These are phyloP conservation scores for Rhazya stricta DNA, from an alignment of 257 asterid species.

Conservation along the genomic window DNA sequence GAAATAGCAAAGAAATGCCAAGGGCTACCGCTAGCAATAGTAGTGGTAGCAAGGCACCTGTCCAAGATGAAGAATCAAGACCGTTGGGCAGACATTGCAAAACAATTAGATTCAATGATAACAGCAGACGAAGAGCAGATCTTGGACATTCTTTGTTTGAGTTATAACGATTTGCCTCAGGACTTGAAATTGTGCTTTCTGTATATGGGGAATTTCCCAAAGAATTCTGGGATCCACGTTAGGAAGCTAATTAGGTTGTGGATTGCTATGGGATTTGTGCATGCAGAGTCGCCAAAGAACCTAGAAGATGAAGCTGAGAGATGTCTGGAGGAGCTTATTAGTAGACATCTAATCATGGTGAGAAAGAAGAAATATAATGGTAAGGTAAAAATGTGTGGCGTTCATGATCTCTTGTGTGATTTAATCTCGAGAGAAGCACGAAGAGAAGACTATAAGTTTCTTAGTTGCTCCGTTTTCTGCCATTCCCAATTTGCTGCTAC, in stretches of 20 bases:
- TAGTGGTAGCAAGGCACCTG: not conserved
- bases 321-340: not conserved
- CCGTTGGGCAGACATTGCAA: not conserved
- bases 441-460: not conserved
- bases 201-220: too few species aligned
- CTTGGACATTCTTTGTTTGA: constrained; percentile 19
- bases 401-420: not conserved
- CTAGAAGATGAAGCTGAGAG: not conserved
- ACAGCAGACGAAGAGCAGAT: constrained; percentile 1
- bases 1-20: not conserved
- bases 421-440: not conserved
- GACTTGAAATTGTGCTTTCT: constrained; percentile 16
- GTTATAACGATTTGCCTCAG: constrained; percentile 30
- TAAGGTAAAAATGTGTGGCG: not conserved
- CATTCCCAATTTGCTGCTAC: not conserved
- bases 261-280: too few species aligned
- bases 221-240: too few species aligned
- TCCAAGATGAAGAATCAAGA: not conserved
- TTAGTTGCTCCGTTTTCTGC: not conserved
- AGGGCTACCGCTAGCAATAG: constrained; percentile 4
- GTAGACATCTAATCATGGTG: not conserved
- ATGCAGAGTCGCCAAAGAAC: too few species aligned
- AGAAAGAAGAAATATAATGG: not conserved
- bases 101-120: not conserved
- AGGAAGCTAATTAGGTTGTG: too few species aligned